Base-by-base conservation (phyloP, 176 grass and related monocot species). In the Triticum urartu region DNA sequence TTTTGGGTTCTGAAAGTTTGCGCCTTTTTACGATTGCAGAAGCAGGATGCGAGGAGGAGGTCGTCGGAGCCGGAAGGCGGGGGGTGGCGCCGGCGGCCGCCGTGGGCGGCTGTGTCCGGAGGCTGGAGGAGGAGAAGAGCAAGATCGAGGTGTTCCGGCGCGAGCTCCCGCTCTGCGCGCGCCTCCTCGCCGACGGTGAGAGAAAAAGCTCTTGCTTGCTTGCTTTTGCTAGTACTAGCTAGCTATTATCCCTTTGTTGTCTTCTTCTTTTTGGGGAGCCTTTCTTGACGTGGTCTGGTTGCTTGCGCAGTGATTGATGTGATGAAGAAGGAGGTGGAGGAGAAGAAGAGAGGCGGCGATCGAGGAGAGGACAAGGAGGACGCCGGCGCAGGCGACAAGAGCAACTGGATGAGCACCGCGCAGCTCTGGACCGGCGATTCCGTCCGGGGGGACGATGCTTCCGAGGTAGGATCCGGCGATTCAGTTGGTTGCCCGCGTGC, bases 391-490 rank as follows among this genome's bases (percentile, higher is more conserved):
- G 89, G 83, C 62, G 87, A 93, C 82, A 98, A 95, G 87, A 98
- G 82, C 83, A 92, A 89, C 77, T 98, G 95, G 95, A 91, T 98
- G 95, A 93, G 93, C 81, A 95, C 95, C 9, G 93, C 93, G 75
- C 95, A 98, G 88, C 89, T 98, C 39, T 98, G 93, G 95, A 85
- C 88, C 1, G 87, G 92, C n/a, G 86, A 85, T 87, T 86, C 64
- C 15, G 78, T 76, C 83, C 84, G 69, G 32, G 72, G 60, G 7
- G 42, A 81, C 9, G 63, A 76, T 3, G 89, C 75, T 70, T 39
- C 50, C 48, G 50, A 88, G 81, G 89, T 91, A 76, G 15, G 69
- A 68, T 48, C 59, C 10, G 25, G 24, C 4, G 66, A 40, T 79
- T 65, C 43, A 18, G 4, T 39, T 24, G 4, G 4, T 38, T 25